Percentiles rank a stretch among this genome's conserved stretches.
Conservation (phyloP, 768 basidiomycete species). For the Sistotremastrum suecicum region DNA sequence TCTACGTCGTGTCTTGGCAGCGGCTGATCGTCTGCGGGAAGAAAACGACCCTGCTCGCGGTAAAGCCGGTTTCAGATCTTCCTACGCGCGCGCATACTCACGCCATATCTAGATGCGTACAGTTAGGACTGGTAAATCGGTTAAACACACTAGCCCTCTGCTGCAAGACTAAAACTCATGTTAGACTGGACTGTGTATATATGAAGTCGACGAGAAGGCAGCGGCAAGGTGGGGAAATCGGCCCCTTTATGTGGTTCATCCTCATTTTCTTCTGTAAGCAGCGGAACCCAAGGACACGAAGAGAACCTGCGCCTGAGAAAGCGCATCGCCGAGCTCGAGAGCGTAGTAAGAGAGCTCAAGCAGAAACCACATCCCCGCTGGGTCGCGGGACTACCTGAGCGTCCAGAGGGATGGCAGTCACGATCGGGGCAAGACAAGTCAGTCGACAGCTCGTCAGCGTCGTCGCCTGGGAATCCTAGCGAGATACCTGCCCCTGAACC, state of each 20-base stretch:
- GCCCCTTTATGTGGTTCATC: constrained; percentile 6
- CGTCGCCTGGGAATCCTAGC: too few relatives aligned
- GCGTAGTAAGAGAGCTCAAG: constrained; percentile 20
- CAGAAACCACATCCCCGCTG: constrained; percentile 4
- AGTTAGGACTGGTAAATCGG: constrained; percentile 16
- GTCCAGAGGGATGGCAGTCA: too few relatives aligned
- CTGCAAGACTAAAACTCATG: background rate
- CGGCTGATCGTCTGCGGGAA: background rate
- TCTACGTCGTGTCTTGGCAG: background rate
- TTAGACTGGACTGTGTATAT: constrained; percentile 22
- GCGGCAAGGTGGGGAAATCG: constrained; percentile 6
- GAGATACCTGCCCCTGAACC: too few relatives aligned
- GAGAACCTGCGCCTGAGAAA: constrained; percentile 18
- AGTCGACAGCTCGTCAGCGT: too few relatives aligned
- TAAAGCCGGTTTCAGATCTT: too few relatives aligned
- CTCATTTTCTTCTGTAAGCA: background rate
- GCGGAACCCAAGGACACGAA: constrained; percentile 11
- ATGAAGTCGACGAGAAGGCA: constrained; percentile 19
- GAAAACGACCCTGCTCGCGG: constrained; percentile 19
- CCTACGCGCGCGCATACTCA: too few relatives aligned
- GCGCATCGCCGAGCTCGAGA: constrained; percentile 23
- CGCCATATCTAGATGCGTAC: constrained; percentile 13
- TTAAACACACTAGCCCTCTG: background rate
- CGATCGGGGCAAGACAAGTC: too few relatives aligned
- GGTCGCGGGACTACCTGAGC: background rate